Percentiles rank a stretch among this genome's conserved stretches.
Conservation (phyloP, 768 basidiomycete genomes). For the Chalciporus chontae region DNA sequence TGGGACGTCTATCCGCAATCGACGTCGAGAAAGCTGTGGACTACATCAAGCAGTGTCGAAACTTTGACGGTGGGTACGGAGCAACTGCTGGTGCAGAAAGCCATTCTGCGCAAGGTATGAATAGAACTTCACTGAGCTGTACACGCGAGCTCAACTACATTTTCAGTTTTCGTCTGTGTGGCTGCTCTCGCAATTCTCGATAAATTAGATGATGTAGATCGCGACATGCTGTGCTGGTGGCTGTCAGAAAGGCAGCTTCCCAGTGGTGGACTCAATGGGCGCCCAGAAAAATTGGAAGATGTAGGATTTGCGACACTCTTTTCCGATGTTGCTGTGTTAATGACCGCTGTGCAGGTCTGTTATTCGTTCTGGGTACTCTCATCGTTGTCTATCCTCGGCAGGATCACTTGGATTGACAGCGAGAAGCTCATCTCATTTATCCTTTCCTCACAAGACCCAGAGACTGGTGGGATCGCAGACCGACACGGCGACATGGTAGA, state of each 20-base stretch:
- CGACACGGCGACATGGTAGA: slow-evolving; percentile 91
- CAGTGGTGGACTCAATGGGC: slow-evolving; percentile 90
- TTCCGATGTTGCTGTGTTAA: neutral
- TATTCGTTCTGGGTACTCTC: slow-evolving; percentile 98
- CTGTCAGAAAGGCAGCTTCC: slow-evolving; percentile 89
- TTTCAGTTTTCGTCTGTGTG: slow-evolving; percentile 82
- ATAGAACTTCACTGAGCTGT: neutral
- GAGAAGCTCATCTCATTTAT: slow-evolving; percentile 80
- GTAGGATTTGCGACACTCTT: slow-evolving; percentile 37
- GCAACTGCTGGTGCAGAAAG: slow-evolving; percentile 82
- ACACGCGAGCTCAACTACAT: neutral
- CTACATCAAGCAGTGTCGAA: slow-evolving; percentile 76
- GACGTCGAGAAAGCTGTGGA: slow-evolving; percentile 63
- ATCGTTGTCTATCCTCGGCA: slow-evolving; percentile 77
- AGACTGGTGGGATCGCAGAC: slow-evolving; percentile 92
- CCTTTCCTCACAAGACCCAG: slow-evolving; percentile 83
- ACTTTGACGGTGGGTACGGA: slow-evolving; percentile 97
- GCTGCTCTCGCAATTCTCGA: slow-evolving; percentile 87
- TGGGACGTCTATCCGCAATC: slow-evolving; percentile 68
- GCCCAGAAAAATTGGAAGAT: slow-evolving; percentile 97
- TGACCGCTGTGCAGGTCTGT: slow-evolving; percentile 65
- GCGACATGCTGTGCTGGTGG: slow-evolving; percentile 88
- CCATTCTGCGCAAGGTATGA: slow-evolving; percentile 82
- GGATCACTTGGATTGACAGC: slow-evolving; percentile 83
- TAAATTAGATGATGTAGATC: slow-evolving; percentile 73